These are phyloP conservation scores for Cryptococcus hybrid DNA, from an alignment of 1,284 basidiomycete genomes.

Conservation along the genomic window DNA sequence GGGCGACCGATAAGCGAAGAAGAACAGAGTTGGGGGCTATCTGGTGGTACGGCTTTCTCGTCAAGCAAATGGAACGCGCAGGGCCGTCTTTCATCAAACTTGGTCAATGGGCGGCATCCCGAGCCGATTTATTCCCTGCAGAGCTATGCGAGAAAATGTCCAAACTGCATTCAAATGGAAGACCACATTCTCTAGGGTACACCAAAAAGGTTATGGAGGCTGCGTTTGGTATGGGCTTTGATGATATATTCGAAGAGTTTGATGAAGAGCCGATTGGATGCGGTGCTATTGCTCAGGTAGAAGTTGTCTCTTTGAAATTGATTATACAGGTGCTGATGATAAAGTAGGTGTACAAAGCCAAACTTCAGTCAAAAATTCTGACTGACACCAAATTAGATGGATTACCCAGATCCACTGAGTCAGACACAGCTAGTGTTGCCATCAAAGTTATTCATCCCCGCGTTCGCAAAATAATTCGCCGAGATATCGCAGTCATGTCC, in stretches of 20 bases:
- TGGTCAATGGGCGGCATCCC: slow-evolving; percentile 97
- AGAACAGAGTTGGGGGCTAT: slow-evolving; percentile 76
- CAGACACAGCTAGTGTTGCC: slow-evolving; percentile 78
- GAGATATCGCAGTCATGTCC: slow-evolving; percentile 88
- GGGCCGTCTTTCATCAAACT: slow-evolving; percentile 99
- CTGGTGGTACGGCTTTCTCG: slow-evolving; percentile 94
- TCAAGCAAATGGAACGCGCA: slow-evolving; percentile 86
- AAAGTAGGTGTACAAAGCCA: slow-evolving; percentile 52
- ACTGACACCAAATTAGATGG: slow-evolving; percentile 26
- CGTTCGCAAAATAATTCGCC: slow-evolving; percentile 73
- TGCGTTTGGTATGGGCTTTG: slow-evolving; percentile 78
- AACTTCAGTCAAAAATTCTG: slow-evolving; percentile 19
- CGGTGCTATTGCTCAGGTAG: slow-evolving; percentile 97
- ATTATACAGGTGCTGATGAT: neutral
- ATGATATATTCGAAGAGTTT: slow-evolving; percentile 91
- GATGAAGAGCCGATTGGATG: slow-evolving; percentile 84
- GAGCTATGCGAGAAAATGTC: slow-evolving; percentile 84
- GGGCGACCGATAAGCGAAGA: slow-evolving; percentile 50
- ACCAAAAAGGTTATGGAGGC: slow-evolving; percentile 80
- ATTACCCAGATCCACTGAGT: too few species aligned
- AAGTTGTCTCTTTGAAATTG: slow-evolving; percentile 15
- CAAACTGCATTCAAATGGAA: slow-evolving; percentile 83
- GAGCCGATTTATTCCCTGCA: slow-evolving; percentile 92
- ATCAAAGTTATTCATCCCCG: slow-evolving; percentile 94
- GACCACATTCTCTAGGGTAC: slow-evolving; percentile 75